phyloP scores from a whole-genome alignment of 345 rosid species.

The Xanthoceras sorbifolium region DNA sequence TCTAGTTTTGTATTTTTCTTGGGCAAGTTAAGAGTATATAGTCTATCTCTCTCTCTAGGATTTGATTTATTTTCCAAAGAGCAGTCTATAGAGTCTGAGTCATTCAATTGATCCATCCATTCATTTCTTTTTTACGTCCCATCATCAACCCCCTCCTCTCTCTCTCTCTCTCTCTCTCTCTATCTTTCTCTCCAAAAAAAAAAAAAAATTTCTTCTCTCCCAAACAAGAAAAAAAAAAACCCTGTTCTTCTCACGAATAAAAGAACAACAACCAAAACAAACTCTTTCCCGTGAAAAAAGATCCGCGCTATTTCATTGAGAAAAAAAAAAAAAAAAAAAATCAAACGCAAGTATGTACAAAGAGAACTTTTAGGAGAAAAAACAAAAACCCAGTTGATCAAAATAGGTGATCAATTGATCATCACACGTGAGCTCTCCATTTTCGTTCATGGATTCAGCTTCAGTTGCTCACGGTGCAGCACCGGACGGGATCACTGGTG shows the following conservation, averaged over 20 bases:
- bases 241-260: too few species aligned
- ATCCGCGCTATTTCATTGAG: neutral
- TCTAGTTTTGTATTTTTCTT: too few species aligned
- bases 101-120: constrained; percentile 16
- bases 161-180: constrained; percentile 13
- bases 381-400: neutral
- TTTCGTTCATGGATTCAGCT: constrained; percentile 37
- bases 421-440: neutral
- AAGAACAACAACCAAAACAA: neutral
- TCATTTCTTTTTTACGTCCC: constrained; percentile 20
- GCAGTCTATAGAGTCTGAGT: neutral
- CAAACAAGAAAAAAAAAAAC: neutral
- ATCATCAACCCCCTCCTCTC: constrained; percentile 10
- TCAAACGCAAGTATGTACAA: neutral
- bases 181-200: neutral
- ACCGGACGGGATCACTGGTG: constrained; percentile 26
- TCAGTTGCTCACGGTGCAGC: constrained; percentile 24
- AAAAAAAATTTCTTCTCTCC: neutral
- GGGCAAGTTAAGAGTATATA: too few species aligned
- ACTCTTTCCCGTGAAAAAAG: constrained; percentile 24
- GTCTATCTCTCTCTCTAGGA: neutral
- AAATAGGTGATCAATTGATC: constrained; percentile 9
- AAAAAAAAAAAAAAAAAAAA: neutral
- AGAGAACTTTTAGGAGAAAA: neutral
- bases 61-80: neutral